Base-by-base conservation (phyloP, 192 early-diverging fungal genomes). In the Rhizophlyctis rosea region DNA sequence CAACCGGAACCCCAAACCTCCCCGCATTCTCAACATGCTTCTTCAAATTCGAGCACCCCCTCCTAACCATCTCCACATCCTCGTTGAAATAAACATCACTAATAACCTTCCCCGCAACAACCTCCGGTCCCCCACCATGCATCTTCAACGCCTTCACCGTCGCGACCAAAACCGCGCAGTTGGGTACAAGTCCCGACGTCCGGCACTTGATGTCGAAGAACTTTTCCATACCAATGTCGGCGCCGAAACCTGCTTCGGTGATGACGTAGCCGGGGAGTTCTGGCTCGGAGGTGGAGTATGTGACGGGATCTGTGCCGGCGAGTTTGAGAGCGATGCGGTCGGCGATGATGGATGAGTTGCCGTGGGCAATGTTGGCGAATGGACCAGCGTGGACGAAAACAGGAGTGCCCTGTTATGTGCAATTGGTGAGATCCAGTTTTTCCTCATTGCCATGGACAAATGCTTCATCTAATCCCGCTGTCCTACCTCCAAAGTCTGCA, bases 161-260 rank as follows among this genome's bases (percentile, higher is more conserved):
- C 16, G 95, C 88, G 39, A 98, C 95, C 29, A 99, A 84, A 27
- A 98, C 93, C 21, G 91, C 96, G 34, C 83, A 86, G 62, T 95
- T 85, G 34, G 96, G 96, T 16, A 90, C 74, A 11, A 99, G 78
- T 27, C 89, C 91, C 21, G 89, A 91, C 9, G 81, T 76, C 48
- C 96, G 87, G 72, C 96, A 99, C 74, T 99, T 99, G 80, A 99
- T 98, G 78, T 99, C 90, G 79, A 98, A 94, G 67, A 83, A 83
- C 76, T 99, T 99, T 65, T 99, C 96, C 90, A 98, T 95, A 34
- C 96, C 96, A 75, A 99, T 99, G 76, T 99, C 96, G 9, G 96
- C 96, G 25, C 96, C 96, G 68, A 99, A 99, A 16, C 96, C 96
- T n/a, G 95, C 94, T 76, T 99, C 96, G 32, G 96, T 99, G 34